phyloP scores from a whole-genome alignment of 768 basidiomycete genomes.

The Postia placenta region DNA sequence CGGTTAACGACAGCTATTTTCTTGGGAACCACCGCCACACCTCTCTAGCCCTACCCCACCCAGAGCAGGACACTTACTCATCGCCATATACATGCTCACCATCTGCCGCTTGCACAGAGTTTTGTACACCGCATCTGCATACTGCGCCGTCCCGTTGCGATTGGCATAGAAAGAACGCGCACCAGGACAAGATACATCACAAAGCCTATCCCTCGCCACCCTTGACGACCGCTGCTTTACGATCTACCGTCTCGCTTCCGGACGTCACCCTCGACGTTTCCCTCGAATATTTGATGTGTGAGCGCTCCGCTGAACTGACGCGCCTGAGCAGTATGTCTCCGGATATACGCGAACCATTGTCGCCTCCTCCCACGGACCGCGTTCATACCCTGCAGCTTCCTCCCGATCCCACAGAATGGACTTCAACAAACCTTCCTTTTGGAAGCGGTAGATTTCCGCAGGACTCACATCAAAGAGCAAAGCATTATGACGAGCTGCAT shows the following conservation, averaged over 20 bases:
- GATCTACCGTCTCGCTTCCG: constrained; percentile 16
- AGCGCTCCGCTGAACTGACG: background rate
- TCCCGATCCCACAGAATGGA: background rate
- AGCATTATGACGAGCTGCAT: background rate
- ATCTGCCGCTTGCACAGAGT: background rate
- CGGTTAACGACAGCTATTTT: constrained; percentile 10
- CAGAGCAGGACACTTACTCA: background rate
- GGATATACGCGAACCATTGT: constrained; percentile 10
- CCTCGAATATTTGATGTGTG: constrained; percentile 5
- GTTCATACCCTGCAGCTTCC: constrained; percentile 12
- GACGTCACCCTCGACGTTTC: constrained; percentile 8
- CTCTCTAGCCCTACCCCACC: background rate
- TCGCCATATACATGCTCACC: background rate
- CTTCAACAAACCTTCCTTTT: background rate
- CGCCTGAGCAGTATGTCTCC: constrained; percentile 8
- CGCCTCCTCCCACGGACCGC: constrained; percentile 15
- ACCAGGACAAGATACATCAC: constrained; percentile 3
- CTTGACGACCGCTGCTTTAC: constrained; percentile 16
- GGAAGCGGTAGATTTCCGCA: background rate
- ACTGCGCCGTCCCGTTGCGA: background rate
- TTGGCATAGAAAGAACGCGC: constrained; percentile 7
- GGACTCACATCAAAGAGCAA: background rate
- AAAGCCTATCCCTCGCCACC: constrained; percentile 19
- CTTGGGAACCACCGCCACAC: constrained; percentile 4
- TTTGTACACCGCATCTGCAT: background rate